These are phyloP conservation scores for Davidsoniella eucalypti DNA, from an alignment of 2,329 filamentous ascomycete genomes.

Conservation along the genomic window DNA sequence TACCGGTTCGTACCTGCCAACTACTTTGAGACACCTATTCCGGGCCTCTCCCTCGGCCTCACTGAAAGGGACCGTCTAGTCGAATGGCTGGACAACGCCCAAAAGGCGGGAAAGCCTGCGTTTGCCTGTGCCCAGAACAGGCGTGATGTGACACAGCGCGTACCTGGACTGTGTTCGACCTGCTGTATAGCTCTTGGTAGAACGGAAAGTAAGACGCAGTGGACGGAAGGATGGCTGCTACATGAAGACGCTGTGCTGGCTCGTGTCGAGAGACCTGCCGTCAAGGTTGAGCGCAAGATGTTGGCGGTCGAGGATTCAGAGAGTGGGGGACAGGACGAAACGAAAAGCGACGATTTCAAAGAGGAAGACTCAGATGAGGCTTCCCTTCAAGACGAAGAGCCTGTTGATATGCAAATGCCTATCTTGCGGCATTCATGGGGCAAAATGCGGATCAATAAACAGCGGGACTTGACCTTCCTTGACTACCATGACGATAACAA, in stretches of 20 bases:
- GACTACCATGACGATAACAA: no score
- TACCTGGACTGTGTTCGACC: not conserved
- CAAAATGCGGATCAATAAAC: no score
- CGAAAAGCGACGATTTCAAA: no score
- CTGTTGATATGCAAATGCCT: no score
- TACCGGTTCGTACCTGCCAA: slow-evolving; percentile 1
- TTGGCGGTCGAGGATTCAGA: no score
- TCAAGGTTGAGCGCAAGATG: no score
- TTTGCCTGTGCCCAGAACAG: slow-evolving; percentile 16
- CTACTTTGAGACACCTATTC: not conserved
- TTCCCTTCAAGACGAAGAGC: no score
- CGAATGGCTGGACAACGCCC: slow-evolving; percentile 26
- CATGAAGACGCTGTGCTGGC: not conserved
- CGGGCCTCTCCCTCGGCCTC: not conserved
- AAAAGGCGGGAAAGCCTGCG: slow-evolving; percentile 24
- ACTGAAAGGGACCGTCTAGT: slow-evolving; percentile 17
- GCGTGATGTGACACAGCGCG: not conserved
- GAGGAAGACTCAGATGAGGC: no score
- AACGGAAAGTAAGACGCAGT: not conserved
- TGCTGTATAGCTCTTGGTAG: not conserved
- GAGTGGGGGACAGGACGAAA: no score
- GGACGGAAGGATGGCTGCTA: not conserved
- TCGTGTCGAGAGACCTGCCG: no score
- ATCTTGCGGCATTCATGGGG: no score
- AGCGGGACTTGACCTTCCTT: no score